Conservation (phyloP, 331 rosid genomes). For the Pyracantha coccinea region DNA sequence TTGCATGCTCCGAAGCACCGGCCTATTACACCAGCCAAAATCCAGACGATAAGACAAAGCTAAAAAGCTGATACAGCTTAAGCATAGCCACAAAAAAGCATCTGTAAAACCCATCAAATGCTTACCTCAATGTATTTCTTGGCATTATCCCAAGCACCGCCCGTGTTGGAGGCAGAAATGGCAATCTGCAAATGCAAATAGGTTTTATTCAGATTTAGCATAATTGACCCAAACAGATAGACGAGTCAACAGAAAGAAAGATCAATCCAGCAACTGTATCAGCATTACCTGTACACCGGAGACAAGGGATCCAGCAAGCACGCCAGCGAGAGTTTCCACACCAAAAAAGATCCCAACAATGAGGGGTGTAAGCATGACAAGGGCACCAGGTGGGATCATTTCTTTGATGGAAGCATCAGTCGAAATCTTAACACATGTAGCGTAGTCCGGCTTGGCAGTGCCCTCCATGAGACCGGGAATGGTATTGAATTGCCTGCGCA, state of each 20-base stretch:
- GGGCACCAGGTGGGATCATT: slow-evolving; percentile 99
- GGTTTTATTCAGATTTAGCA: background rate
- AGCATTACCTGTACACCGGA: slow-evolving; percentile 84
- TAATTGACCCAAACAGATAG: background rate
- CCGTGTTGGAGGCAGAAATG: slow-evolving; percentile 97
- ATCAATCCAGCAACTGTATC: background rate
- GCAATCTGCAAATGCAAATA: slow-evolving; percentile 46
- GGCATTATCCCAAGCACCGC: slow-evolving; percentile 22
- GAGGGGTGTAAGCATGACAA: slow-evolving; percentile 96
- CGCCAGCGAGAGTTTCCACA: slow-evolving; percentile 93
- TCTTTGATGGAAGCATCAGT: slow-evolving; percentile 94
- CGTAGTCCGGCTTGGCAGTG: slow-evolving; percentile 91
- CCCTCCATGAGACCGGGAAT: slow-evolving; percentile 96
- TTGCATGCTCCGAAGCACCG: slow-evolving; percentile 87
- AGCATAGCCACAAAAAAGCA: background rate
- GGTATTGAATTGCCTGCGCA: slow-evolving; percentile 83
- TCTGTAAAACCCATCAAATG: background rate
- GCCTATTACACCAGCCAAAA: slow-evolving; percentile 40
- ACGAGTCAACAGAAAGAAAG: background rate
- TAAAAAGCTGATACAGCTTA: background rate
- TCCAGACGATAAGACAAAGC: background rate
- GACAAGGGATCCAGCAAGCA: slow-evolving; percentile 92
- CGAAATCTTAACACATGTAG: slow-evolving; percentile 91
- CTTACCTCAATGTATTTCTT: slow-evolving; percentile 93
- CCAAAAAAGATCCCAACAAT: slow-evolving; percentile 87